Base-by-base conservation (phyloP, 208 protist species). In the Phytomonas serpens region DNA sequence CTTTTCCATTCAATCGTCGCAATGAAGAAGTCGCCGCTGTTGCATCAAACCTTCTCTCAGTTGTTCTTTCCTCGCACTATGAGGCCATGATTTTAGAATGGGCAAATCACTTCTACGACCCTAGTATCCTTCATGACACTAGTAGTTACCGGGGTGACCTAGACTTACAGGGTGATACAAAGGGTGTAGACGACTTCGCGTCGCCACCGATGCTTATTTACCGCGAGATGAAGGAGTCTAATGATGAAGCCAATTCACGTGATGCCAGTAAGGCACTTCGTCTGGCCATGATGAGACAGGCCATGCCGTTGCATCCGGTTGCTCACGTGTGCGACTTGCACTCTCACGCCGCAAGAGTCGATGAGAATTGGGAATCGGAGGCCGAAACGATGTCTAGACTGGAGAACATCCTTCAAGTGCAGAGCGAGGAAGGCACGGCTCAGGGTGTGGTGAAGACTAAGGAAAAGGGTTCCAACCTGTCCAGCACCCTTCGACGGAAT, bases 51-150 rank as follows among this genome's bases (percentile, higher is more conserved):
- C 86, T 88, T 64, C 77, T 94, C n/a, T 91, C 91, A 32, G 83
- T 76, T 13, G 84, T 93, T 66, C 57, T 96, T 52, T 92, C 88
- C n/a, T 83, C 87, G 7, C 84, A 96, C 81, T 82, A 90, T 72
- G 84, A 93, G 30, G 76, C 79, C 23, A 94, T 96, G 91, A 85
- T 87, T 29, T 75, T 77, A 10, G 91, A 96, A 77, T 96, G 91
- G 89, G 77, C 82, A 1, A 94, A 94, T 70, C 91, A 82, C 69
- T 91, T 94, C 72, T 96, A 91, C 76, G 79, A 94, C 73, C 82
- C 85, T 3, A 83, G 75, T 30, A 64, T 81, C 30, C 52, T 96
- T 36, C 71, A 81, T 38, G 77, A 77, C 42, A 89, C 84, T 7
- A 77, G 80, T 36, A 83, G 80, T 63, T 96, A 91, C 80, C 77